Evolutionary conservation across 768 basidiomycete species (phyloP).

Genomic region (Cystofilobasidium macerans): DNA sequence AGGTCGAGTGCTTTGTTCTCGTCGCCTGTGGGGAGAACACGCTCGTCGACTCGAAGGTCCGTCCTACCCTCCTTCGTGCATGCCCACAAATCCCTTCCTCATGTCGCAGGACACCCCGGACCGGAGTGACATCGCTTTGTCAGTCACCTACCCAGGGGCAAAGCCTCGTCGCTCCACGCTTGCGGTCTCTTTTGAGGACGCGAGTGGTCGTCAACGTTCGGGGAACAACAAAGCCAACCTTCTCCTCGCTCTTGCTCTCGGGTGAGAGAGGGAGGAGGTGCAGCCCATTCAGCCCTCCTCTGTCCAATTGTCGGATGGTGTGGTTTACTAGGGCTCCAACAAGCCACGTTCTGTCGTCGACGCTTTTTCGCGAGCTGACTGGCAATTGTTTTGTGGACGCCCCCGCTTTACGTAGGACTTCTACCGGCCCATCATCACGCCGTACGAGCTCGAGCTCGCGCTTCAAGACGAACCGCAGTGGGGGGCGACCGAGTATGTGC

Average conservation of each 20-base stretch:
- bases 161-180: neutral
- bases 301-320: constrained; percentile 15
- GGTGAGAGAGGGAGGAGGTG: neutral
- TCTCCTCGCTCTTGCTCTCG: neutral
- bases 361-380: too few relatives aligned
- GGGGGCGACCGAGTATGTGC: constrained; percentile 58
- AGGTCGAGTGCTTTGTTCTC: constrained; percentile 89
- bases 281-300: constrained; percentile 26
- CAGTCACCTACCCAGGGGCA: neutral
- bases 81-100: neutral
- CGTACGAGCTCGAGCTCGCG: constrained; percentile 77
- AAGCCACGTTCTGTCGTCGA: neutral
- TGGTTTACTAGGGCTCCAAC: constrained; percentile 25
- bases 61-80: constrained; percentile 34
- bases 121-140: neutral
- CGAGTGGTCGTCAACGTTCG: constrained; percentile 6
- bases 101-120: neutral
- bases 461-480: constrained; percentile 58
- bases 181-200: too few relatives aligned
- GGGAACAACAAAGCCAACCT: constrained; percentile 1
- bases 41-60: constrained; percentile 42
- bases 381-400: too few relatives aligned
- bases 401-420: constrained; percentile 66
- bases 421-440: constrained; percentile 79
- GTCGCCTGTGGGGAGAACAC: constrained; percentile 93